These are phyloP conservation scores for Niebla homalea DNA, from an alignment of 495 filamentous ascomycete genomes.

Conservation along the genomic window DNA sequence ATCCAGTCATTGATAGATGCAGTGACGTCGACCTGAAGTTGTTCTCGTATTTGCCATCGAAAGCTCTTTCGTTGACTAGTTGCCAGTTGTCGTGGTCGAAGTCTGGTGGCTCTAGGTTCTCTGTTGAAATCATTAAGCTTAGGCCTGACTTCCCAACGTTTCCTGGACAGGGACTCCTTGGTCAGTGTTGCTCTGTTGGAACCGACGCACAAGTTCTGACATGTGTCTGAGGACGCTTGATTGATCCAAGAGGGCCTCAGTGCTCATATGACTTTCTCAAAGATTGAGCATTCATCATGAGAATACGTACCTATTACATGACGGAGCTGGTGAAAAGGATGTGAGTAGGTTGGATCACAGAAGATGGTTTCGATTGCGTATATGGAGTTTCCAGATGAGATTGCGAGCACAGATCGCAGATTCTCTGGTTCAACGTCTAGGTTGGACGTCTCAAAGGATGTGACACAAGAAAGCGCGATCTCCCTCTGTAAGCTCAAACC, in stretches of 20 bases:
- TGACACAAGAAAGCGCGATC: constrained; percentile 7
- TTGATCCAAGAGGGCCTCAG: too few relatives aligned
- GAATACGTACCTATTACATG: not conserved
- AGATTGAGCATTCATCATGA: not conserved
- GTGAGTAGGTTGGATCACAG: constrained; percentile 6
- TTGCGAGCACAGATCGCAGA: constrained; percentile 6
- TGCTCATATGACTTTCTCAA: too few relatives aligned
- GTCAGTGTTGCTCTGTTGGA: too few relatives aligned
- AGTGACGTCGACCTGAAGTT: constrained; percentile 9
- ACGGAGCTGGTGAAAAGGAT: constrained; percentile 1
- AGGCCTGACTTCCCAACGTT: constrained; percentile 16
- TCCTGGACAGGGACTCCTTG: not conserved
- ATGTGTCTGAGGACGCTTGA: too few relatives aligned
- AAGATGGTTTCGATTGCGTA: constrained; percentile 11
- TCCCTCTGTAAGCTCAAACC: not conserved
- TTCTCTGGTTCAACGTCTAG: constrained; percentile 6
- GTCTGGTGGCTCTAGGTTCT: constrained; percentile 1
- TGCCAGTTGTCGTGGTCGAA: constrained; percentile 10
- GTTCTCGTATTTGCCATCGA: constrained; percentile 10
- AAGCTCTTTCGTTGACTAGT: constrained; percentile 4
- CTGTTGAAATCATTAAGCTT: constrained; percentile 11
- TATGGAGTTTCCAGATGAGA: constrained; percentile 12
- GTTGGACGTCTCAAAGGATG: constrained; percentile 6
- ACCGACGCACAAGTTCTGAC: too few relatives aligned
- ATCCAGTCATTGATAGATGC: constrained; percentile 12